Conservation (phyloP, 306 rosid genomes). For the Dryas drummondii region DNA sequence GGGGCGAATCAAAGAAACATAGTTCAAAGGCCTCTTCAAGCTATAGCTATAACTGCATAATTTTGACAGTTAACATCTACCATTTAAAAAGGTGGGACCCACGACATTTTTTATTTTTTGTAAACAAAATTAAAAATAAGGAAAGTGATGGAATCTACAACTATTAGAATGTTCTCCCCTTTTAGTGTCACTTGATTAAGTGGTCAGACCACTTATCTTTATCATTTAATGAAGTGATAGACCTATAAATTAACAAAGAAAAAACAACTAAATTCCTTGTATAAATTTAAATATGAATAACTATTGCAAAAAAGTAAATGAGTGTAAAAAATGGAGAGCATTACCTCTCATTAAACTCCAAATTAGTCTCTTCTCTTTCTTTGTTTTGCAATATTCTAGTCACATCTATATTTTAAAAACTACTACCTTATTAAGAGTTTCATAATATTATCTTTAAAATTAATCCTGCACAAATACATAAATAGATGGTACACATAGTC, state of each 20-base stretch:
- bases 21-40: background rate
- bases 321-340: background rate
- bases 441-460: background rate
- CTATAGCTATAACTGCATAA: background rate
- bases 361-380: background rate
- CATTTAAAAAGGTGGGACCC: background rate
- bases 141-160: background rate
- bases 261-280: background rate
- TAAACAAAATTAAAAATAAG: background rate
- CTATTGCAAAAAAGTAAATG: background rate
- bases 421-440: constrained; percentile 2
- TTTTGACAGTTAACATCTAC: background rate
- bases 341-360: background rate
- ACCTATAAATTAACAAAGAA: background rate
- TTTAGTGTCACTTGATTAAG: background rate
- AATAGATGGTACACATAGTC: background rate
- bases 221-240: background rate
- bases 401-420: background rate
- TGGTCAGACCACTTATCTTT: background rate
- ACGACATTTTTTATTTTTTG: background rate
- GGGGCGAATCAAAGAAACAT: background rate
- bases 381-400: background rate
- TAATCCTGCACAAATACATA: constrained; percentile 2
- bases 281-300: background rate
- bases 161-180: background rate